Conservation (phyloP, 495 filamentous ascomycete genomes). For the Hyaloscypha bicolor region DNA sequence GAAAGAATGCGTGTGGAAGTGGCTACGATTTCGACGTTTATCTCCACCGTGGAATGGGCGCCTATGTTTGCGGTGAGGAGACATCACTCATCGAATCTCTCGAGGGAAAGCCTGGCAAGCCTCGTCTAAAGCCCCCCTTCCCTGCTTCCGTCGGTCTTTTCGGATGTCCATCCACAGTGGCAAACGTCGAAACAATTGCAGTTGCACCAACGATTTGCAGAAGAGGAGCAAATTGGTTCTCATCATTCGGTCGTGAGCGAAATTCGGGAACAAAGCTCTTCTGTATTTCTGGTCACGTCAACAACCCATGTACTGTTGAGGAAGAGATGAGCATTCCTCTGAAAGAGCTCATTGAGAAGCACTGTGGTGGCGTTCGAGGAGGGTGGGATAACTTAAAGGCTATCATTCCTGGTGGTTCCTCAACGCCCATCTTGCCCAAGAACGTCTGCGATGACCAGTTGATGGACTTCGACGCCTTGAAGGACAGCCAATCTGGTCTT, state of each 20-base stretch:
- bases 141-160: slow-evolving; percentile 96
- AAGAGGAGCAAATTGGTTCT: slow-evolving; percentile 91
- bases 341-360: slow-evolving; percentile 92
- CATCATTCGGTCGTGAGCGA: slow-evolving; percentile 86
- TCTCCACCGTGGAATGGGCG: slow-evolving; percentile 94
- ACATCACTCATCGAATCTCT: slow-evolving; percentile 97
- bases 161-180: slow-evolving; percentile 95
- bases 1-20: slow-evolving; percentile 94
- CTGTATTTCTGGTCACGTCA: slow-evolving; percentile 98
- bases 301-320: slow-evolving; percentile 96
- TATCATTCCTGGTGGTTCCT: slow-evolving; percentile 94
- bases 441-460: slow-evolving; percentile 86
- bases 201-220: slow-evolving; percentile 96
- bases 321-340: slow-evolving; percentile 98
- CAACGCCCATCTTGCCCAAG: slow-evolving; percentile 92
- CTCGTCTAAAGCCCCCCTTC: slow-evolving; percentile 97
- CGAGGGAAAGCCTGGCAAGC: slow-evolving; percentile 98
- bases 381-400: slow-evolving; percentile 98
- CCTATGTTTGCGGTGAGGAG: slow-evolving; percentile 97
- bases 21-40: slow-evolving; percentile 98
- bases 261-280: slow-evolving; percentile 97
- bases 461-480: slow-evolving; percentile 98
- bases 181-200: slow-evolving; percentile 96
- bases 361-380: slow-evolving; percentile 94
- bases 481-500: slow-evolving; percentile 95